Base-by-base conservation (phyloP, 257 asterid species). In the Capsicum chinense region DNA sequence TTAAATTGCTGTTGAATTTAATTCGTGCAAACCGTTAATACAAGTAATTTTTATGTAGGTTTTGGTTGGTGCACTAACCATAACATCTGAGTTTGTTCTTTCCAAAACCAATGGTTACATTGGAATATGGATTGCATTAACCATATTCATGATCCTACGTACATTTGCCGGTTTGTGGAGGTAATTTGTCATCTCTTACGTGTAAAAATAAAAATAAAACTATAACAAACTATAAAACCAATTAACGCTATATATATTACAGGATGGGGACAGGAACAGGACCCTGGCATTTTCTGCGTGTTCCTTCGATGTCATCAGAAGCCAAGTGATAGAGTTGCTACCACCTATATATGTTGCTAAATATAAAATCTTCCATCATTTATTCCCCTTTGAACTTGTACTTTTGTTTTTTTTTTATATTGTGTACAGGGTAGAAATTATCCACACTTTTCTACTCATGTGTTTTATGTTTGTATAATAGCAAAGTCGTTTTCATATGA, bases 231-330 rank as follows among this genome's bases (percentile, higher is more conserved):
- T 15, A 68, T 12, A 0, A 68, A 68, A 5, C 6, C 48, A 15
- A 68, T 37, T 68, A 13, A 68, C 3, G 1, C 21, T 0, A 37
- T 66, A 56, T 56, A 33, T 19, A 79, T 84, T 83, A 85, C 94
- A 95, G 99, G 88, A 93, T 95, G 92, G 97, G 96, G 79, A 93
- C 96, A 6, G 98, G 96, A 63, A 92, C 96, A 54, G 99, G 99
- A 57, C 98, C 99, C 0, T 95, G 99, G 99, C 73, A 85, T 14
- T 95, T 94, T 86, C 97, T 95, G 9, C 89, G 86, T 85, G 44
- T 87, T 21, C 79, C 14, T 71, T 19, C 63, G 15, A 79, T 83
- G 81, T 85, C 81, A 14, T 64, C 44, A 60, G 83, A 86, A 79
- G 58, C 66, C 56, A 69, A 35, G 54, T 79, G n/a, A 60, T 74